phyloP scores from a whole-genome alignment of 2,329 filamentous ascomycete genomes.

The Verticillium nubilum region DNA sequence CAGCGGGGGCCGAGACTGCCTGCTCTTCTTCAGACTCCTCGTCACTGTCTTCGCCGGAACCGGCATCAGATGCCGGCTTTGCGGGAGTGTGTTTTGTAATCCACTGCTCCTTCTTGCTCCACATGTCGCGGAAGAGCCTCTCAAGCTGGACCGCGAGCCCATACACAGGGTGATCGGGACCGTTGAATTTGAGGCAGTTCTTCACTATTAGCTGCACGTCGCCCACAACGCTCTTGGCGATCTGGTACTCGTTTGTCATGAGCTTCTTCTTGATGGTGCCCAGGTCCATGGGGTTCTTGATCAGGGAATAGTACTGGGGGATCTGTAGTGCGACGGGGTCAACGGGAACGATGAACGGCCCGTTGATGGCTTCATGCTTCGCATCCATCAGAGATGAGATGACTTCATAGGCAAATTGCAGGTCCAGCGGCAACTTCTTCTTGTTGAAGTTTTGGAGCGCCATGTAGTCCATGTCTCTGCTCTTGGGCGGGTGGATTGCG shows the following conservation, averaged over 20 bases:
- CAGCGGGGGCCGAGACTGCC: slow-evolving; percentile 50
- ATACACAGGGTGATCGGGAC: slow-evolving; percentile 66
- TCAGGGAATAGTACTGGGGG: slow-evolving; percentile 84
- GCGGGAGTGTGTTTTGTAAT: slow-evolving; percentile 65
- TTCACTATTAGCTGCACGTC: slow-evolving; percentile 79
- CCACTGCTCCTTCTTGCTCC: slow-evolving; percentile 76
- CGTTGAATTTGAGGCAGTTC: slow-evolving; percentile 92
- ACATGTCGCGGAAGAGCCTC: slow-evolving; percentile 67
- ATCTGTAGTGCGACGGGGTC: slow-evolving; percentile 93
- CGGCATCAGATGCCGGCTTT: slow-evolving; percentile 47
- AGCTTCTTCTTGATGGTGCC: slow-evolving; percentile 76
- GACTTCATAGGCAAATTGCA: slow-evolving; percentile 84
- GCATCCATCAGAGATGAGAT: slow-evolving; percentile 71
- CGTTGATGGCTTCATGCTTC: slow-evolving; percentile 63
- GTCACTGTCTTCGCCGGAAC: slow-evolving; percentile 61
- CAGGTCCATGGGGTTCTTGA: slow-evolving; percentile 97
- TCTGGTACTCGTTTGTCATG: slow-evolving; percentile 71
- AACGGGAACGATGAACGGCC: slow-evolving; percentile 76
- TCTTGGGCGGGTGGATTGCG: slow-evolving; percentile 85
- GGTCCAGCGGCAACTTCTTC: slow-evolving; percentile 82
- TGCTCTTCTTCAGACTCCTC: slow-evolving; percentile 69
- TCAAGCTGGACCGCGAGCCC: slow-evolving; percentile 67
- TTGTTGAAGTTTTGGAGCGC: slow-evolving; percentile 76
- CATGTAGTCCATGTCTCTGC: slow-evolving; percentile 85
- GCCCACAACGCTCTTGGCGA: slow-evolving; percentile 76